A percentile compares a stretch with the other conserved stretches of the same genome.
Evolutionary conservation across 768 basidiomycete species (phyloP).

Genomic region (Lactarius vividus): DNA sequence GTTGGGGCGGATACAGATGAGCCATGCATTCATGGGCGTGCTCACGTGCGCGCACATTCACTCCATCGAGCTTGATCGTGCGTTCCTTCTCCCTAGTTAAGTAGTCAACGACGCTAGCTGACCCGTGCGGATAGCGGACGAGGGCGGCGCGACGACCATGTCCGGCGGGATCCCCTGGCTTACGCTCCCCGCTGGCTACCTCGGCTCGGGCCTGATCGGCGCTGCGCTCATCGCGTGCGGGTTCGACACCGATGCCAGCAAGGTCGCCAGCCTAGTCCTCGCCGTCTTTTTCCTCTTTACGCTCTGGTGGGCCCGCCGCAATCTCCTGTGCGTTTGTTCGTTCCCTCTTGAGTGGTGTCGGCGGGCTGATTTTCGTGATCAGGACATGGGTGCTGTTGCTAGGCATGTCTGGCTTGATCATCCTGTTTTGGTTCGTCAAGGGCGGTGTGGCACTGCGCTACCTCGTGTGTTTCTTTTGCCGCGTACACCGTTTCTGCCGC

Average conservation of each 20-base stretch:
- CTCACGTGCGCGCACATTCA: slow-evolving; percentile 85
- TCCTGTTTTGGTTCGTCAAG: slow-evolving; percentile 81
- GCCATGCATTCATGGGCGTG: slow-evolving; percentile 77
- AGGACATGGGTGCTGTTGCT: slow-evolving; percentile 79
- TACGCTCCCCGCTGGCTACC: slow-evolving; percentile 82
- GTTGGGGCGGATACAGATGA: slow-evolving; percentile 53
- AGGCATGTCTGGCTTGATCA: slow-evolving; percentile 74
- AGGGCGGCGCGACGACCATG: slow-evolving; percentile 86
- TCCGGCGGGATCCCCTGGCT: slow-evolving; percentile 80
- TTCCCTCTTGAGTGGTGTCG: neutral
- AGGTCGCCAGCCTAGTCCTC: slow-evolving; percentile 74
- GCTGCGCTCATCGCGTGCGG: slow-evolving; percentile 85
- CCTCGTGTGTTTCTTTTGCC: slow-evolving; percentile 47
- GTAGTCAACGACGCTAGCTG: too few relatives aligned
- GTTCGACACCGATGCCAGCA: slow-evolving; percentile 86
- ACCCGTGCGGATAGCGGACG: slow-evolving; percentile 55
- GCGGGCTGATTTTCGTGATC: neutral
- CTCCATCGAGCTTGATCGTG: slow-evolving; percentile 85
- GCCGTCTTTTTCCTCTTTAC: slow-evolving; percentile 86
- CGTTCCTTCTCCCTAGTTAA: slow-evolving; percentile 32
- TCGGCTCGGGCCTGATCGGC: slow-evolving; percentile 84
- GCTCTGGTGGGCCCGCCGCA: slow-evolving; percentile 81
- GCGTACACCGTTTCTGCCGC: neutral
- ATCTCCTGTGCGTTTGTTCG: slow-evolving; percentile 55
- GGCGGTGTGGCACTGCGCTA: slow-evolving; percentile 74